These are phyloP conservation scores for Cicer chorassanicum DNA, from an alignment of 306 rosid genomes.

Conservation along the genomic window DNA sequence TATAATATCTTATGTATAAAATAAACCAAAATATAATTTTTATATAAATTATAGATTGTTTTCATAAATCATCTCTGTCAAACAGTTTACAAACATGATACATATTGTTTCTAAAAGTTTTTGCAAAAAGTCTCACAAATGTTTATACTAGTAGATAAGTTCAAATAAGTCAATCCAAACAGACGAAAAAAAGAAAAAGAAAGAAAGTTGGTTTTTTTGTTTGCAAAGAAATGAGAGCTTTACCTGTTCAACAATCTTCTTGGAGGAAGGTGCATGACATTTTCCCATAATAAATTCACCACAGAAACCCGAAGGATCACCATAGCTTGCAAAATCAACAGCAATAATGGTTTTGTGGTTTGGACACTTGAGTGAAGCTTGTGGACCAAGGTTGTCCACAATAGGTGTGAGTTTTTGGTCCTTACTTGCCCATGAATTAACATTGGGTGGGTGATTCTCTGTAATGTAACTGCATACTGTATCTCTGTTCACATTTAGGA, in stretches of 20 bases:
- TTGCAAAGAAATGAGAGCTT: neutral
- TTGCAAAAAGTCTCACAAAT: too few relatives aligned
- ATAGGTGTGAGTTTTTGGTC: conserved; percentile 42
- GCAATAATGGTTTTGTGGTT: conserved; percentile 48
- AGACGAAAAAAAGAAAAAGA: neutral
- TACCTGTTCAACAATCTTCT: conserved; percentile 59
- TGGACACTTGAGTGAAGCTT: conserved; percentile 63
- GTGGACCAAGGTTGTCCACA: conserved; percentile 23
- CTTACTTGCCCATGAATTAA: conserved; percentile 59
- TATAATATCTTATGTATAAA: too few relatives aligned
- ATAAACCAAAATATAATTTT: too few relatives aligned
- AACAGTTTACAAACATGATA: too few relatives aligned
- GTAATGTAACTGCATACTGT: conserved; percentile 70
- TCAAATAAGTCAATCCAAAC: too few relatives aligned
- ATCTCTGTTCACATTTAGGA: conserved; percentile 64
- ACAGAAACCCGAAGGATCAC: conserved; percentile 70
- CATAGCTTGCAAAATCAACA: conserved; percentile 82
- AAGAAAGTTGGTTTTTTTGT: neutral
- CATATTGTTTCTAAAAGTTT: too few relatives aligned
- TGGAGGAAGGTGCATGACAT: conserved; percentile 52
- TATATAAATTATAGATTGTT: too few relatives aligned
- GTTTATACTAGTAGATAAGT: too few relatives aligned
- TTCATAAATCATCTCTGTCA: too few relatives aligned
- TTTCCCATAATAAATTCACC: conserved; percentile 60
- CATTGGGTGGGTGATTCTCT: conserved; percentile 63